These are phyloP conservation scores for Nitzschia sp. DNA, from an alignment of 108 stramenopile species.

Conservation along the genomic window DNA sequence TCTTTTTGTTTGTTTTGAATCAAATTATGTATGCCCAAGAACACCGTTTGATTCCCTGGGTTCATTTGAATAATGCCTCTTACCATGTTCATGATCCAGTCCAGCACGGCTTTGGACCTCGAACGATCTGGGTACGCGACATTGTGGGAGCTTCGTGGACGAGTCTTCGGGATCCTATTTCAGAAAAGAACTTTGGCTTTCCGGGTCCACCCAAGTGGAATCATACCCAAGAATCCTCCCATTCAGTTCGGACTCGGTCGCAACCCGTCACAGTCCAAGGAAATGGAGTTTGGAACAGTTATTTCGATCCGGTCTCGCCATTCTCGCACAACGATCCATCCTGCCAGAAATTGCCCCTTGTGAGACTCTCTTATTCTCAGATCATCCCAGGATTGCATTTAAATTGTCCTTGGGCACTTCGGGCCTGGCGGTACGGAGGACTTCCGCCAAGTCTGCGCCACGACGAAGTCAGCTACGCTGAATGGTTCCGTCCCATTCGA, in stretches of 20 bases:
- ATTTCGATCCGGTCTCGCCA: slow-evolving; percentile 42
- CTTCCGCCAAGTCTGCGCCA: slow-evolving; percentile 31
- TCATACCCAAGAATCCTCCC: neutral
- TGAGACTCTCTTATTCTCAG: slow-evolving; percentile 18
- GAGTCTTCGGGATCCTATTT: neutral
- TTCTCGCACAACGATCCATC: slow-evolving; percentile 27
- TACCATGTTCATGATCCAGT: slow-evolving; percentile 36
- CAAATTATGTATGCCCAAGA: slow-evolving; percentile 49
- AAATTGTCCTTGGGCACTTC: slow-evolving; percentile 33
- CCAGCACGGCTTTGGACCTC: slow-evolving; percentile 26
- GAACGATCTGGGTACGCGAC: neutral
- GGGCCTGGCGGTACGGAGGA: slow-evolving; percentile 44
- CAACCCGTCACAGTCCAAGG: slow-evolving; percentile 21
- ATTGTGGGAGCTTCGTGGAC: neutral
- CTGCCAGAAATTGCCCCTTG: slow-evolving; percentile 37
- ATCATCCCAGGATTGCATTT: slow-evolving; percentile 27
- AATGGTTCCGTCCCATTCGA: slow-evolving; percentile 37
- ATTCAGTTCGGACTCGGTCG: neutral
- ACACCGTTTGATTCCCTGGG: slow-evolving; percentile 47
- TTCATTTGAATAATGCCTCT: slow-evolving; percentile 38
- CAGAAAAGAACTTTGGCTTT: slow-evolving; percentile 7
- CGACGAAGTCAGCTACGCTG: neutral
- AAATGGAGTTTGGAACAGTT: slow-evolving; percentile 49
- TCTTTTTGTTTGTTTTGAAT: slow-evolving; percentile 48
- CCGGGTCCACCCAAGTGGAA: slow-evolving; percentile 20